A percentile compares a stretch with the other conserved stretches of the same genome.
Conservation (phyloP, 106 monocot species). For the Phalaenopsis equestris region DNA sequence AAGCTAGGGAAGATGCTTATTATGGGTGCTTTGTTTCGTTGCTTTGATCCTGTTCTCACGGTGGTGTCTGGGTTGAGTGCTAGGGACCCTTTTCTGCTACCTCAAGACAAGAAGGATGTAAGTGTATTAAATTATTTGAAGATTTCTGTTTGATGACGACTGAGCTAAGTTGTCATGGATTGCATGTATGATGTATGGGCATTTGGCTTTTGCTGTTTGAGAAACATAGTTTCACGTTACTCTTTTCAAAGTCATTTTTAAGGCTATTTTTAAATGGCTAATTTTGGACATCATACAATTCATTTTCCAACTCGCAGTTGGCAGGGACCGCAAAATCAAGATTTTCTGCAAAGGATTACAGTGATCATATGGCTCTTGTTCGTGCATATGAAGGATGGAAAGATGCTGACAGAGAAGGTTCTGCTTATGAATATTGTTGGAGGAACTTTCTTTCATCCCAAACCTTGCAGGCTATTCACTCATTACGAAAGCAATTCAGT, state of each 20-base stretch:
- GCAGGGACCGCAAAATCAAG: constrained; percentile 98
- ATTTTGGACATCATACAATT: background rate
- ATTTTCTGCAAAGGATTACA: constrained; percentile 97
- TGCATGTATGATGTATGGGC: background rate
- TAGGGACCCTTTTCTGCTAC: constrained; percentile 88
- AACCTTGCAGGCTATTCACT: constrained; percentile 96
- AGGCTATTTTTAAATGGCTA: background rate
- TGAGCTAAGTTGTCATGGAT: background rate
- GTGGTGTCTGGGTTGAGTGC: constrained; percentile 90
- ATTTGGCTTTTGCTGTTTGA: background rate
- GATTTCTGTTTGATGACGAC: background rate
- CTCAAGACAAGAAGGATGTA: constrained; percentile 98
- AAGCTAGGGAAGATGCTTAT: constrained; percentile 99
- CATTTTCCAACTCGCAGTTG: constrained; percentile 33
- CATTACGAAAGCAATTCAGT: constrained; percentile 80
- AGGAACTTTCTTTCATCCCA: constrained; percentile 96
- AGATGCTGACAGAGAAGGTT: constrained; percentile 96
- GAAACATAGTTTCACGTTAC: background rate
- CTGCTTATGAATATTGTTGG: constrained; percentile 96
- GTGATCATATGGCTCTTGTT: constrained; percentile 99
- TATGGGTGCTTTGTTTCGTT: constrained; percentile 89
- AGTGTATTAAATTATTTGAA: constrained; percentile 18
- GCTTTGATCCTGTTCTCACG: constrained; percentile 87
- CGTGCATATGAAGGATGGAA: constrained; percentile 99
- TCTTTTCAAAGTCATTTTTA: background rate